A percentile compares a stretch with the other conserved stretches of the same genome.
Conservation (phyloP, 495 filamentous ascomycete species). For the Coniosporium apollinis region DNA sequence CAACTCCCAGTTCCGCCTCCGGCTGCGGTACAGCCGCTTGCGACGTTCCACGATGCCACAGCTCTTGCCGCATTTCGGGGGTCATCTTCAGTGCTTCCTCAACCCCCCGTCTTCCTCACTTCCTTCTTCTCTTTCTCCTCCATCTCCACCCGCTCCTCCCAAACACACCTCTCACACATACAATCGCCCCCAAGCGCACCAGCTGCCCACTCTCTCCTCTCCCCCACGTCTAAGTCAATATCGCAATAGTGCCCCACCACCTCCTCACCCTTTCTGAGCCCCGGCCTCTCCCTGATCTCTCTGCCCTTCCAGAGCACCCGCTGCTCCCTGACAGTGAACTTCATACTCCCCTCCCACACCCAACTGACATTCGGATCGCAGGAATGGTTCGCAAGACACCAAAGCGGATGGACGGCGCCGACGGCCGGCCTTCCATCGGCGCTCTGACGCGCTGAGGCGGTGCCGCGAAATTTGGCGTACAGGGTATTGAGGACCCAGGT, state of each 20-base stretch:
- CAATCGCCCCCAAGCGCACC: constrained; percentile 76
- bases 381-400: constrained; percentile 78
- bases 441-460: constrained; percentile 55
- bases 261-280: constrained; percentile 57
- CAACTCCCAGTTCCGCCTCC: too few species aligned
- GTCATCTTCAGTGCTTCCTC: too few species aligned
- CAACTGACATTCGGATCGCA: constrained; percentile 88
- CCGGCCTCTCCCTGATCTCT: constrained; percentile 12
- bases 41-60: too few species aligned
- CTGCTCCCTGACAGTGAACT: constrained; percentile 37
- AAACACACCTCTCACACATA: constrained; percentile 61
- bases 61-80: too few species aligned
- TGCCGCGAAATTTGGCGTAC: constrained; percentile 84
- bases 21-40: too few species aligned
- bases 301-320: constrained; percentile 30
- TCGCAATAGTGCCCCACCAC: constrained; percentile 92
- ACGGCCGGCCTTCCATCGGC: constrained; percentile 45
- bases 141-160: constrained; percentile 27
- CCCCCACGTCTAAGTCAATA: constrained; percentile 53
- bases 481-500: constrained; percentile 90
- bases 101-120: too few species aligned
- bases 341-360: constrained; percentile 83
- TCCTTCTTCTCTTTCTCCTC: too few species aligned
- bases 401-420: constrained; percentile 58
- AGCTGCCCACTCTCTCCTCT: constrained; percentile 74